phyloP scores from a whole-genome alignment of 2,329 filamentous ascomycete species.

The Endothia cerciana region DNA sequence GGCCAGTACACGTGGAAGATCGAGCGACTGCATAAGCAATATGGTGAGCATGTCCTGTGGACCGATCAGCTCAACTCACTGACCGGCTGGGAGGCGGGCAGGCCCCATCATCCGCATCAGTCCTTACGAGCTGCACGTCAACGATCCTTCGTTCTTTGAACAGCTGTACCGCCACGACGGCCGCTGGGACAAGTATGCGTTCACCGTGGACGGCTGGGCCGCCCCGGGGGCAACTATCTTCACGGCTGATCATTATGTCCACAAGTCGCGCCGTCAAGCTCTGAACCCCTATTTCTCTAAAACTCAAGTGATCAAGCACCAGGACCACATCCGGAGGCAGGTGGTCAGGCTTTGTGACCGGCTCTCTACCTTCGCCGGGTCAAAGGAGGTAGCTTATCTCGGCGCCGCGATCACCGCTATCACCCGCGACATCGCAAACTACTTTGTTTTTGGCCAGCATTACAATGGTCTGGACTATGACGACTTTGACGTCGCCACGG shows the following conservation, averaged over 20 bases:
- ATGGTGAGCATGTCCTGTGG: slow-evolving; percentile 35
- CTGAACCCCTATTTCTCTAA: slow-evolving; percentile 13
- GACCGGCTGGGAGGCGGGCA: slow-evolving; percentile 5
- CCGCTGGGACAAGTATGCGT: slow-evolving; percentile 24
- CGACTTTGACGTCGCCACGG: slow-evolving; percentile 27
- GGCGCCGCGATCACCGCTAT: slow-evolving; percentile 29
- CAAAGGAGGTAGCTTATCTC: slow-evolving; percentile 16
- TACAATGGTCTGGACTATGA: slow-evolving; percentile 27
- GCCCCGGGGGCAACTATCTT: slow-evolving; percentile 12
- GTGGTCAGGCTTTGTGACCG: slow-evolving; percentile 22
- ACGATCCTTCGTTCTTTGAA: slow-evolving; percentile 31
- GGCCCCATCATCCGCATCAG: slow-evolving; percentile 41
- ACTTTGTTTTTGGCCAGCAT: slow-evolving; percentile 27
- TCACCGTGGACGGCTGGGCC: slow-evolving; percentile 18
- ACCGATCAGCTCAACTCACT: neutral
- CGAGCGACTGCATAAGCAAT: slow-evolving; percentile 39
- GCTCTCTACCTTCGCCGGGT: slow-evolving; percentile 6
- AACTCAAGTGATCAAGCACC: neutral
- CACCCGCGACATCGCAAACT: slow-evolving; percentile 23
- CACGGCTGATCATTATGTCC: slow-evolving; percentile 21
- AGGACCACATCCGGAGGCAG: slow-evolving; percentile 10
- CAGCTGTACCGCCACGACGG: slow-evolving; percentile 27
- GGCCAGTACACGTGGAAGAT: slow-evolving; percentile 40
- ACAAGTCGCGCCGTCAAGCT: neutral
- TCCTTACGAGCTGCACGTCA: slow-evolving; percentile 39